These are phyloP conservation scores for Eutrema yunnanense DNA, from an alignment of 345 rosid genomes.

Conservation along the genomic window DNA sequence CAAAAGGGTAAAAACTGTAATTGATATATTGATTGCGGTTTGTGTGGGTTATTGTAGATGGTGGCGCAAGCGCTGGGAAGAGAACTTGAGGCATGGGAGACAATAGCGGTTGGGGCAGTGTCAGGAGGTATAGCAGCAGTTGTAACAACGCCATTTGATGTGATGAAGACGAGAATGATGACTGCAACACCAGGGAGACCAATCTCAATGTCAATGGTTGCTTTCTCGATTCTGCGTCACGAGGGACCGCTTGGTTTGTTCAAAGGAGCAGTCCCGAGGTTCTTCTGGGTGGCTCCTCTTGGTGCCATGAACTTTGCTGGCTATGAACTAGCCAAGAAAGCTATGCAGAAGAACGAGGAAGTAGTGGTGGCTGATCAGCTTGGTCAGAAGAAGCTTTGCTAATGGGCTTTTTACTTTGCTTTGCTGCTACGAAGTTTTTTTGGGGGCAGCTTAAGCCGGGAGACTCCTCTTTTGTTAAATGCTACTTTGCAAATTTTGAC, in stretches of 20 bases:
- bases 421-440: slow-evolving; percentile 26
- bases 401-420: background rate
- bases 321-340: slow-evolving; percentile 85
- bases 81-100: slow-evolving; percentile 94
- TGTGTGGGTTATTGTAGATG: slow-evolving; percentile 38
- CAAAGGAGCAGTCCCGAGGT: slow-evolving; percentile 91
- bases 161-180: slow-evolving; percentile 99
- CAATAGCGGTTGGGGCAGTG: slow-evolving; percentile 77
- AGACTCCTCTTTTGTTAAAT: slow-evolving; percentile 20
- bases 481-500: slow-evolving; percentile 30
- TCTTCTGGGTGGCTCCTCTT: slow-evolving; percentile 97
- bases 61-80: slow-evolving; percentile 63
- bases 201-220: slow-evolving; percentile 72
- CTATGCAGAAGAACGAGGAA: slow-evolving; percentile 67
- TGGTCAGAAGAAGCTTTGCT: slow-evolving; percentile 30
- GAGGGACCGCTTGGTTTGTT: slow-evolving; percentile 95
- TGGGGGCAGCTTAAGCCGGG: slow-evolving; percentile 24
- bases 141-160: slow-evolving; percentile 88
- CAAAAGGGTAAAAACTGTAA: background rate
- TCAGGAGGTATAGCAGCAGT: slow-evolving; percentile 96
- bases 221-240: slow-evolving; percentile 61
- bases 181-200: slow-evolving; percentile 80
- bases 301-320: slow-evolving; percentile 99
- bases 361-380: slow-evolving; percentile 12
- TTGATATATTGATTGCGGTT: background rate